Evolutionary conservation across 305 asterid genomes (phyloP).

Genomic region (Fraxinus xanthoxyloides): DNA sequence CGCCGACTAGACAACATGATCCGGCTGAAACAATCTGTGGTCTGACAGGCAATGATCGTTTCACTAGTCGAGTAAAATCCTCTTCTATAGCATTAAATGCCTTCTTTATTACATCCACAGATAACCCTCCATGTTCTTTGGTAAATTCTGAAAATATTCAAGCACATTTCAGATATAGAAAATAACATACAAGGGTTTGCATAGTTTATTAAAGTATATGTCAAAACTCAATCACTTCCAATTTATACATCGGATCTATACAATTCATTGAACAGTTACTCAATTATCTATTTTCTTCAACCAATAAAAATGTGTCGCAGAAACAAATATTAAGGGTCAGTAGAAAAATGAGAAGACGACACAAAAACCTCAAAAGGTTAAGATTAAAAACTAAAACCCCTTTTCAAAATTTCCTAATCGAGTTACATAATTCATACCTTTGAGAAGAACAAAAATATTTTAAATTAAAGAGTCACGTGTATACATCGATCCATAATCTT

Average conservation of each 20-base stretch:
- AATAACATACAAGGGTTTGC: not conserved
- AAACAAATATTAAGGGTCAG: not conserved
- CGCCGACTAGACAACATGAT: conserved; percentile 89
- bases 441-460: not conserved
- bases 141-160: conserved; percentile 56
- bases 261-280: not conserved
- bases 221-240: not conserved
- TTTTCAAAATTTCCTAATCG: not conserved
- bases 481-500: not conserved
- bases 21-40: conserved; percentile 92
- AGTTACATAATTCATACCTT: not conserved
- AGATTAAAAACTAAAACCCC: not conserved
- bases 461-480: not conserved
- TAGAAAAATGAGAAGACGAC: not conserved
- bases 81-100: conserved; percentile 89
- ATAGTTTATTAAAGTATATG: not conserved
- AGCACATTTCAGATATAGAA: not conserved
- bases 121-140: conserved; percentile 79
- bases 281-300: not conserved
- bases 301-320: not conserved
- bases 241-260: not conserved
- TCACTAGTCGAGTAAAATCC: conserved; percentile 76
- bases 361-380: not conserved
- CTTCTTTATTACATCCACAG: conserved; percentile 74
- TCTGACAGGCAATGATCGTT: conserved; percentile 55